A percentile compares a stretch with the other conserved stretches of the same genome.
Evolutionary conservation across 139 green algal genomes (phyloP).

Genomic region (Chlamydomonas asymmetrica): DNA sequence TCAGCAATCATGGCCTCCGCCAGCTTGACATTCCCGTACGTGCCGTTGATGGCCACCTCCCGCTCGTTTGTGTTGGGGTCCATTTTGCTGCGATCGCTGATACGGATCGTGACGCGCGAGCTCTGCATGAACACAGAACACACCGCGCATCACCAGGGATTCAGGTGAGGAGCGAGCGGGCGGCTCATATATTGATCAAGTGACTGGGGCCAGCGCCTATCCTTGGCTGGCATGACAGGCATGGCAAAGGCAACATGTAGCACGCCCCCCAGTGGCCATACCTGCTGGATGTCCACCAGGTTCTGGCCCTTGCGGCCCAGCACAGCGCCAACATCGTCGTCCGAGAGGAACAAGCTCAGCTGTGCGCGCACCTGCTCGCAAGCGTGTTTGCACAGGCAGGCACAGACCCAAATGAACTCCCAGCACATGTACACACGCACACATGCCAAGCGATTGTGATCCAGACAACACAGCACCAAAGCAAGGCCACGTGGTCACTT

Average conservation of each 20-base stretch:
- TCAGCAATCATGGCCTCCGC: conserved; percentile 66
- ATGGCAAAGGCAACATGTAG: neutral
- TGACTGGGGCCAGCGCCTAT: no score
- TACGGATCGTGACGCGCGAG: conserved; percentile 62
- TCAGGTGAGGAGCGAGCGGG: no score
- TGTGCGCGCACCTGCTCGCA: neutral
- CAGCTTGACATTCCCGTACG: conserved; percentile 55
- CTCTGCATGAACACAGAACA: no score
- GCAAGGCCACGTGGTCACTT: neutral
- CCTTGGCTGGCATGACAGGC: neutral
- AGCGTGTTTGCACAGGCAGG: neutral
- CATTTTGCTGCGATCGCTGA: conserved; percentile 61
- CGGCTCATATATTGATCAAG: no score
- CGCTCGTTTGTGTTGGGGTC: conserved; percentile 57
- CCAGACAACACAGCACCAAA: neutral
- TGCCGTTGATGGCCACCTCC: conserved; percentile 58
- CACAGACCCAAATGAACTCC: no score
- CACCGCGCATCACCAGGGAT: no score
- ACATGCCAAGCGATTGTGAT: neutral
- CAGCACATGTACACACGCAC: neutral
- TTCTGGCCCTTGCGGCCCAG: conserved; percentile 57
- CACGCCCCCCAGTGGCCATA: no score
- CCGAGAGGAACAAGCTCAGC: conserved; percentile 41
- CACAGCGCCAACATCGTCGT: conserved; percentile 66
- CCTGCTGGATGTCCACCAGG: conserved; percentile 49